phyloP scores from a whole-genome alignment of 768 basidiomycete species.

The Tephrocybe rancida region DNA sequence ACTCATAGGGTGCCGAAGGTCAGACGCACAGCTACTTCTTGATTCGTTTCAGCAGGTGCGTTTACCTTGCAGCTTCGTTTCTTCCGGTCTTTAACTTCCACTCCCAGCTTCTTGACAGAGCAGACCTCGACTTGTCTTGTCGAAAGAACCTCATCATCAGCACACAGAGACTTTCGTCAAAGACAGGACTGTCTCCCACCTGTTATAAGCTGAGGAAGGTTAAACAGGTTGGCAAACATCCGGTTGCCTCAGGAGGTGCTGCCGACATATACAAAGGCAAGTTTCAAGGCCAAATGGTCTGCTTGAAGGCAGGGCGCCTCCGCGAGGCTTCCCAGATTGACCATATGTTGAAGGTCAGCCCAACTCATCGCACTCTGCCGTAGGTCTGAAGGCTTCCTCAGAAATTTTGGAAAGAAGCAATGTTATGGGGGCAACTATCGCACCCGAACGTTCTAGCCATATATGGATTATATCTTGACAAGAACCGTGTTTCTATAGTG shows the following conservation, averaged over 20 bases:
- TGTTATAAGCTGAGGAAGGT: background rate
- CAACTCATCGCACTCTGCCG: no score
- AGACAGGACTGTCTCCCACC: background rate
- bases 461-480: slow-evolving; percentile 12
- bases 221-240: background rate
- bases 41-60: background rate
- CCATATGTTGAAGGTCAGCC: background rate
- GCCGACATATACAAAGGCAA: slow-evolving; percentile 1
- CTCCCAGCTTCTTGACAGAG: background rate
- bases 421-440: slow-evolving; percentile 2
- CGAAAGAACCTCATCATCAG: background rate
- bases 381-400: background rate
- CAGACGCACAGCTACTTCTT: background rate
- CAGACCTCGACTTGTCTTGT: background rate
- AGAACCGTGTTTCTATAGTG: slow-evolving; percentile 9
- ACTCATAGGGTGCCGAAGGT: background rate
- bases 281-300: background rate
- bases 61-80: background rate
- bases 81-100: background rate
- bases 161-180: background rate
- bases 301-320: background rate
- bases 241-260: background rate
- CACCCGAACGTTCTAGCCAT: slow-evolving; percentile 16
- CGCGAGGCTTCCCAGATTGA: background rate
- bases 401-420: background rate